A percentile compares a stretch with the other conserved stretches of the same genome.
Conservation (phyloP, 345 rosid genomes). For the Eucalyptus microcorys region DNA sequence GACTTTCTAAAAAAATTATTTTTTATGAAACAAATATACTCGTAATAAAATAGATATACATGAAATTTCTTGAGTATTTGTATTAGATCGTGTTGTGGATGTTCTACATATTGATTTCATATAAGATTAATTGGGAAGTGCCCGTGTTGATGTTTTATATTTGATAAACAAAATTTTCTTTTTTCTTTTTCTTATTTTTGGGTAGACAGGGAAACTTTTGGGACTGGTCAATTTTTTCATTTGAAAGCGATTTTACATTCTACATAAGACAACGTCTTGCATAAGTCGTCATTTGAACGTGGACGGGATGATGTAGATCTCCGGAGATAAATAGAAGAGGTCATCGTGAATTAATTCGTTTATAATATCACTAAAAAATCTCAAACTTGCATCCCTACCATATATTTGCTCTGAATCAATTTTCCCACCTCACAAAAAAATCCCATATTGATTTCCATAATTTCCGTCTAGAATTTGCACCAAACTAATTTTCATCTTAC, state of each 20-base stretch:
- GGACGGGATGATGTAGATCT: neutral
- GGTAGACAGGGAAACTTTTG: neutral
- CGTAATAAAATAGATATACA: neutral
- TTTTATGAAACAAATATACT: rapidly evolving
- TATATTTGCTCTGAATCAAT: neutral
- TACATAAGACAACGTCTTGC: neutral
- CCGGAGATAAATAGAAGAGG: neutral
- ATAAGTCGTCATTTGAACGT: neutral
- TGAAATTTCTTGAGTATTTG: neutral
- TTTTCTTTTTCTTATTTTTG: neutral
- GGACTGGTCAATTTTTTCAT: neutral
- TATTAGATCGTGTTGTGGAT: rapidly evolving
- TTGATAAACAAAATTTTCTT: neutral
- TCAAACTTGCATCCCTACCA: rapidly evolving
- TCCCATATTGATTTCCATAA: neutral
- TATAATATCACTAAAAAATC: neutral
- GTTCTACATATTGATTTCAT: neutral
- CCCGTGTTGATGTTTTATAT: neutral
- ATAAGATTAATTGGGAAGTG: neutral
- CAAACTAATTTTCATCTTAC: neutral
- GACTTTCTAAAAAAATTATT: rapidly evolving
- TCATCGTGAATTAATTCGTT: neutral
- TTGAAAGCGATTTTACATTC: neutral
- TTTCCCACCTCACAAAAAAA: neutral
- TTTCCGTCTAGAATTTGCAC: no score